Evolutionary conservation across 805 yeast species (phyloP).

Genomic region (Brettanomyces custersianus): DNA sequence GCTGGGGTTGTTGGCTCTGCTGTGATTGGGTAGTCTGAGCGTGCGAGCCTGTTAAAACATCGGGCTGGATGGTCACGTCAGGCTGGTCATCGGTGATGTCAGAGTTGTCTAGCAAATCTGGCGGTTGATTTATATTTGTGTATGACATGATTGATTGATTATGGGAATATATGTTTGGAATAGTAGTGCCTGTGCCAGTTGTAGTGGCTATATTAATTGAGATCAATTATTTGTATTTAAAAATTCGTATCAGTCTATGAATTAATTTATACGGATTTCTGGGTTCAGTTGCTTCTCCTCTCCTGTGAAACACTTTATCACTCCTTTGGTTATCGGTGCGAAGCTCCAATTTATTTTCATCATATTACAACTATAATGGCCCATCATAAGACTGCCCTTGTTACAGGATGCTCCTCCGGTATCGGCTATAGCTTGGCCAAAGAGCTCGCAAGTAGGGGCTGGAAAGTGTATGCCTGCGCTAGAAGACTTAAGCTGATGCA

Average conservation of each 20-base stretch:
- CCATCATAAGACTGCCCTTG: constrained; percentile 31
- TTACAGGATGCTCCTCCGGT: constrained; percentile 55
- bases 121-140: too few species aligned
- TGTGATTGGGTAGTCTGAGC: constrained; percentile 1
- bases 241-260: too few species aligned
- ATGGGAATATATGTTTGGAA: too few species aligned
- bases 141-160: too few species aligned
- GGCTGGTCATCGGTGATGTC: constrained; percentile 21
- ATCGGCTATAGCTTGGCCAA: constrained; percentile 42
- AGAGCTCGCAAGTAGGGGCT: constrained; percentile 35
- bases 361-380: background rate
- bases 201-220: too few species aligned
- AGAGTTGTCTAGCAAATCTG: too few species aligned
- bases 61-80: constrained; percentile 28
- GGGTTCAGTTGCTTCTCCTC: too few species aligned
- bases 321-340: too few species aligned
- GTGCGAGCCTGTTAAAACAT: too few species aligned
- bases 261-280: too few species aligned
- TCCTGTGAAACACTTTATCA: constrained; percentile 2
- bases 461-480: constrained; percentile 64
- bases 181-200: too few species aligned
- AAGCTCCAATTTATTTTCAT: background rate
- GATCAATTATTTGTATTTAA: too few species aligned
- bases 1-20: constrained; percentile 5
- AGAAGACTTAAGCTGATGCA: constrained; percentile 57